Base-by-base conservation (phyloP, 176 grass and related monocot species). In the Juncus inflexus region DNA sequence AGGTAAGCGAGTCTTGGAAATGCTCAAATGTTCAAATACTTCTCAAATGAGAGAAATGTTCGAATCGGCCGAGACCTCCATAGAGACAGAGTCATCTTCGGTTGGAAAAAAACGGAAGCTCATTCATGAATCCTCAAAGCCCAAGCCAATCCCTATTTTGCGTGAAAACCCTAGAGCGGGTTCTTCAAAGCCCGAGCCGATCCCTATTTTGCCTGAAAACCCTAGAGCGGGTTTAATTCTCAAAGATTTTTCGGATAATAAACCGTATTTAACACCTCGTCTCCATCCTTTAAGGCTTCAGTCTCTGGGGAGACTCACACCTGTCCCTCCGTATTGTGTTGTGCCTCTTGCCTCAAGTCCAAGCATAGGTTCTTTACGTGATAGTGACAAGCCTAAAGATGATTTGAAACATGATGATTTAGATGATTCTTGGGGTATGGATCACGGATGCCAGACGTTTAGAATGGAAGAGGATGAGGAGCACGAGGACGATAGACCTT, bases 1-100 rank as follows among this genome's bases (percentile, higher is more conserved):
- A 83, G 85, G 77, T 4, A 38, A 74, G 49, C 35, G 2, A 42
- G 77, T 77, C 28, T 50, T 62, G 7, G 28, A 70, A 61, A 74
- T 61, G 51, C 65, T 89, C 60, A 70, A 89, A 73, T 42, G 52
- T 45, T 67, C 76, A 41, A 69, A 28, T n/a, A 70, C 6, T 52
- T 50, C 74, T 62, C 37, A 16, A 64, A 58, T 63, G 7, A 72
- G 66, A 75, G 65, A 81, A 69, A 75, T 63, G 45, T 72, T 84
- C 9, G 57, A 68, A 37, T 28, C 12, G 52, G 62, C 73, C 51
- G 77, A 75, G 55, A 81, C 10, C 12, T 65, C 50, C 38, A 64
- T 43, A 12, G 50, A 40, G 14, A 35, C 52, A 42, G 66, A n/a
- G 9, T 50, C 42, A 47, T 59, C 15, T 47, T 60, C 12, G 6